Evolutionary conservation across 306 rosid genomes (phyloP), one percentile per base, ranked within the genome.

Genomic region (Cucurbita pepo): DNA sequence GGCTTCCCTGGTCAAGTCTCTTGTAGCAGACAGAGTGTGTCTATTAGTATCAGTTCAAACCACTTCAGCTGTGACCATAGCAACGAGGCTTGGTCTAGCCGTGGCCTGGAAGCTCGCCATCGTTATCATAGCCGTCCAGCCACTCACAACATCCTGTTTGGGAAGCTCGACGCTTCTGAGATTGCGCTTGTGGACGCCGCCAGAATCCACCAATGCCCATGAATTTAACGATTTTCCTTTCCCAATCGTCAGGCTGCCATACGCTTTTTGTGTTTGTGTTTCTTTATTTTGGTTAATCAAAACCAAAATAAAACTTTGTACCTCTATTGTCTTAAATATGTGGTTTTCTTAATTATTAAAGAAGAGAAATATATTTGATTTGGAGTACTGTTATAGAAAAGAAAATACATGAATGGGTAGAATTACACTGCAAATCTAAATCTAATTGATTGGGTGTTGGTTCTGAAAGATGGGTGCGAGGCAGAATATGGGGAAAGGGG

Each of bases 401-500:
- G 51, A 52, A 6, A 54, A 8, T 21, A 4, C 6, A 60, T 38
- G 50, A 61, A 37, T 61, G 25, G 48, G 21, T 37, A 37, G 14
- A 8, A n/a, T n/a, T n/a, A n/a, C n/a, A n/a, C n/a, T n/a, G n/a
- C n/a, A n/a, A n/a, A n/a, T n/a, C n/a, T n/a, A n/a, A n/a, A n/a
- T n/a, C n/a, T n/a, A n/a, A n/a, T n/a, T n/a, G n/a, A n/a, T n/a
- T n/a, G n/a, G n/a, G n/a, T n/a, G n/a, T n/a, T n/a, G n/a, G n/a
- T n/a, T n/a, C n/a, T n/a, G n/a, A n/a, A n/a, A n/a, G n/a, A n/a
- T n/a, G n/a, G n/a, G n/a, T n/a, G n/a, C 66, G 88, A 82, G 43
- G 89, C 96, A 0, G 92, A 94, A 77, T 89, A 97, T 58, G 99
- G 99, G n/a, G 97, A 94, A 79, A 86, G 99, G 99, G 18, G 96